Evolutionary conservation across 2,329 filamentous ascomycete genomes (phyloP), one percentile per base, ranked within the genome.

Genomic region (Fusarium annulatum): DNA sequence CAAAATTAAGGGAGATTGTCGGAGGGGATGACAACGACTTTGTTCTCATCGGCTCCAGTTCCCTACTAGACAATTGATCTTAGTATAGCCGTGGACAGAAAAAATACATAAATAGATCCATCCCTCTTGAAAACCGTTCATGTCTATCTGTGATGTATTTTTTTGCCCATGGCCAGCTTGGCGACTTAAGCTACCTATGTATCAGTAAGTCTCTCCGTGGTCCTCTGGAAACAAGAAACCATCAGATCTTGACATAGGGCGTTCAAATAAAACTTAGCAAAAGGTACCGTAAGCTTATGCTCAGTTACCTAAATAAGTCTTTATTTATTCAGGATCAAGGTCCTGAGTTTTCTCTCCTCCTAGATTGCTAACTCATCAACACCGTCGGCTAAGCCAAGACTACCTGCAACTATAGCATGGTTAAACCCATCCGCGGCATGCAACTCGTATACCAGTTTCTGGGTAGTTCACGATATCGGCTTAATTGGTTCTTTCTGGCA

Each of bases 81-180:
- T 76, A 76, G 75, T 73, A 70, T 73, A 77, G 75, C 71, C 71
- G 56, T 69, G 75, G 75, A 75, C 57, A 72, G 60, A 61, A 76
- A 71, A 76, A 69, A 28, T 21, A 69, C 70, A 63, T 41, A 49
- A 33, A 65, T 70, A 77, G 61, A 77, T 75, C 69, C 71, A 73
- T 77, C 72, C 73, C 69, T 77, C 75, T 67, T 74, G 60, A 72
- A 57, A 67, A 48, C 11, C 12, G 26, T 61, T 18, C 18, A 26
- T 41, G 9, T 23, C 10, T 26, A 43, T 26, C 15, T 49, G 36
- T 42, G 28, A 48, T 42, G n/a, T 64, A 45, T 49, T 26, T 26
- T 30, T 30, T 19, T 46, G n/a, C 39, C 12, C 23, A 16, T 34
- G 30, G 39, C 30, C 21, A 16, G n/a, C 7, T 38, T 33, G 11